Evolutionary conservation across 805 yeast genomes (phyloP).

Genomic region (Wickerhamiella sergipiensis): DNA sequence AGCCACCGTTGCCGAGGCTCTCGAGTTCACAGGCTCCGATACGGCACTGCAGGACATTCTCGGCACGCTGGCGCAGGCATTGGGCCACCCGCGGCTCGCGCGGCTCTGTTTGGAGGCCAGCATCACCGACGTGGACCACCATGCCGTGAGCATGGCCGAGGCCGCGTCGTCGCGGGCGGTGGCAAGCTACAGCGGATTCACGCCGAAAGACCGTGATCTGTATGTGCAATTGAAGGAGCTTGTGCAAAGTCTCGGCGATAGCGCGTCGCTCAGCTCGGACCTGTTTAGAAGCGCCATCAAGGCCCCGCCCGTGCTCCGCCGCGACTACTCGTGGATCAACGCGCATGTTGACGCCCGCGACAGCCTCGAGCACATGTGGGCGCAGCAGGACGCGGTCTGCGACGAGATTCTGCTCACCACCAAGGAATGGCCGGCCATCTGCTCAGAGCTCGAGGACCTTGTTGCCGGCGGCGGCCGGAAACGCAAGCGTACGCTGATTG

Average conservation of each 20-base stretch:
- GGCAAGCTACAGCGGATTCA: conserved; percentile 3
- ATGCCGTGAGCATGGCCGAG: conserved; percentile 10
- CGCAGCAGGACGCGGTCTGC: background rate
- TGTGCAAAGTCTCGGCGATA: background rate
- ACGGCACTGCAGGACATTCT: conserved; percentile 3
- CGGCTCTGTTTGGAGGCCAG: conserved; percentile 14
- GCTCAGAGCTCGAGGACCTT: conserved; percentile 3
- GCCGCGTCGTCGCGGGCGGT: conserved; percentile 1
- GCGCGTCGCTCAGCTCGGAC: background rate
- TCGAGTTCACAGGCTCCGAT: conserved; percentile 3
- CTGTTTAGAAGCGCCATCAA: background rate
- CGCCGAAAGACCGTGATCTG: conserved; percentile 11
- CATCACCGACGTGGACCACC: conserved; percentile 9
- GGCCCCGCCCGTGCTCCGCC: background rate
- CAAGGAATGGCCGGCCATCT: conserved; percentile 3
- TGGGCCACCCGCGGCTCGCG: conserved; percentile 11
- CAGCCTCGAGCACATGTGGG: background rate
- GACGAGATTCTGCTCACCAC: background rate
- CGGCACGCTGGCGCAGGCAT: conserved; percentile 2
- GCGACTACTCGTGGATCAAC: conserved; percentile 2
- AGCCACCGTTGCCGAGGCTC: conserved; percentile 4
- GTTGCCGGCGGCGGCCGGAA: background rate
- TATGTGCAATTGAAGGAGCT: conserved; percentile 10
- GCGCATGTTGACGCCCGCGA: background rate
- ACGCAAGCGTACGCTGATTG: background rate